Evolutionary conservation across 2,329 filamentous ascomycete species (phyloP), one percentile per base, ranked within the genome.

Genomic region (Colletotrichum lindemuthianum): DNA sequence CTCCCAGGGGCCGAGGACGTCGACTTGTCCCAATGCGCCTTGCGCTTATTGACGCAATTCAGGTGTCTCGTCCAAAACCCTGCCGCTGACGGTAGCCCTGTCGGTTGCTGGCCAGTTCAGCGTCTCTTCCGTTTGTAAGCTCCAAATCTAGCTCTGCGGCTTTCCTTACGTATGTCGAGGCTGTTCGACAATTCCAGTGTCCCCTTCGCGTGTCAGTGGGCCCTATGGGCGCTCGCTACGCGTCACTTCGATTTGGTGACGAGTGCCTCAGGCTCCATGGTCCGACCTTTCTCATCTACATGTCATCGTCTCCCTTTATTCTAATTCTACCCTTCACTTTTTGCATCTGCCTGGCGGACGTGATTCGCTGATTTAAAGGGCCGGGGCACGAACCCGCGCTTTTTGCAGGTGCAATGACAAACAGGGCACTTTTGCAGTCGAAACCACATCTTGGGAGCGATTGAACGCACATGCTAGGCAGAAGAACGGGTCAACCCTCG

Each of bases 371-470:
- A 24, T 24, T 24, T 3, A 24, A 24, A 24, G 24, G 24, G 24
- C 24, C 24, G 24, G 24, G 24, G 24, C 5, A 24, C 24, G 24
- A 24, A 3, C n/a, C n/a, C 24, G 8, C 43, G 43, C 15, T n/a
- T 16, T 15, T n/a, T 11, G 43, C n/a, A 90, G 88, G 69, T 90
- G 88, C 73, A 77, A 79, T 63, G 86, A 89, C 74, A 82, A 77
- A 69, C 84, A 85, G 12, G 85, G 84, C 5, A 77, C 63, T 8
- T 90, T 90, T 69, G 83, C 79, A 73, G 84, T 88, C 47, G 88
- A 90, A 76, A 90, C 88, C 32, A 90, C 88, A 11, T 80, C 82
- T 47, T 90, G 87, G 87, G 87, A 90, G 75, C 80, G 74, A 24
- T 16, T 37, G 16, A 43, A 16, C 11, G 16, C 44, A 32, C 33